Percentiles rank a stretch among this genome's conserved stretches.
These are phyloP conservation scores for Candida chauliodis DNA, from an alignment of 805 yeast genomes.

Conservation along the genomic window DNA sequence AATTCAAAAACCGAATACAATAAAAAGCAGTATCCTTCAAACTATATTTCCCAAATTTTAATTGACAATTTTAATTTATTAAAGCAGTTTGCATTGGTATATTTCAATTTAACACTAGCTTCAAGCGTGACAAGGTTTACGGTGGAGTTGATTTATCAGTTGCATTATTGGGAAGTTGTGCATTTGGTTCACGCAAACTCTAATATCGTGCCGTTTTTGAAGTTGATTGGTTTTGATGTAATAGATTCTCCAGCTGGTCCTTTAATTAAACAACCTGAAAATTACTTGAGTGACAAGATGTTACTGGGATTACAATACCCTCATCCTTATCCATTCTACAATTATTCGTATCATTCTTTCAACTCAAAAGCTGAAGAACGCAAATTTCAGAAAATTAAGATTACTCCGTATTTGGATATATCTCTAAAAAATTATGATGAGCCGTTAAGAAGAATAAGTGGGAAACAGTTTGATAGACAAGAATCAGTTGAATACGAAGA, in stretches of 20 bases:
- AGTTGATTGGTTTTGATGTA: slow-evolving; percentile 32
- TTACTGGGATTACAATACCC: slow-evolving; percentile 42
- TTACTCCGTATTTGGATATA: slow-evolving; percentile 36
- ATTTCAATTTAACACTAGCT: slow-evolving; percentile 35
- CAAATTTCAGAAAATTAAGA: slow-evolving; percentile 24
- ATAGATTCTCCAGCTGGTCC: slow-evolving; percentile 35
- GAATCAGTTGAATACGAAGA: slow-evolving; percentile 4
- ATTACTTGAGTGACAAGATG: slow-evolving; percentile 32
- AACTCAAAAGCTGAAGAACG: slow-evolving; percentile 22
- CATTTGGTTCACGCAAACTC: slow-evolving; percentile 34
- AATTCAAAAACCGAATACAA: too few relatives aligned
- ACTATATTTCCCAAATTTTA: slow-evolving; percentile 31
- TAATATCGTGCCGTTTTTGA: slow-evolving; percentile 29
- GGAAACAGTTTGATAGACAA: slow-evolving; percentile 2
- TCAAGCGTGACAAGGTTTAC: slow-evolving; percentile 37
- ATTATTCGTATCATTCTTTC: slow-evolving; percentile 39
- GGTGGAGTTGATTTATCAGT: slow-evolving; percentile 34
- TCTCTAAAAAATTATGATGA: slow-evolving; percentile 20
- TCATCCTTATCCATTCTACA: slow-evolving; percentile 44
- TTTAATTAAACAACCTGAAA: slow-evolving; percentile 37
- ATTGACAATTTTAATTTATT: slow-evolving; percentile 35
- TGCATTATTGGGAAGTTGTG: slow-evolving; percentile 44
- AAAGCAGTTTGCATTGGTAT: slow-evolving; percentile 27
- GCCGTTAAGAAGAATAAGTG: slow-evolving; percentile 6
- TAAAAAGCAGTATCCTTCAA: slow-evolving; percentile 41